Evolutionary conservation across 2,329 filamentous ascomycete genomes (phyloP).

Genomic region (Exophiala calicioides): DNA sequence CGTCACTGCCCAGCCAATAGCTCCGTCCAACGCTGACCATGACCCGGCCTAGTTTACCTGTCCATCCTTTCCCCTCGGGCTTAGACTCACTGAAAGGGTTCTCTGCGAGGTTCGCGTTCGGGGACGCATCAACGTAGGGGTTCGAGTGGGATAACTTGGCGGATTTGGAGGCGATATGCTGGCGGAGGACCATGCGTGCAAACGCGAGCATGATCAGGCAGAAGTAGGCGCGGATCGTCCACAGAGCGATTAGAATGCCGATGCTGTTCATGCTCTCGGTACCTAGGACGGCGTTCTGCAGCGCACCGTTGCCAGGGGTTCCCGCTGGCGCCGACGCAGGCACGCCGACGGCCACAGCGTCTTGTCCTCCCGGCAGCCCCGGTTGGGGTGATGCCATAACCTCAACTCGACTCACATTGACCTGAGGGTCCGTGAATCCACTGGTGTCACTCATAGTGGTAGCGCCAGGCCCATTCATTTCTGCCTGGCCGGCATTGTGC

Average conservation of each 20-base stretch:
- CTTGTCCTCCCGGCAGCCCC: conserved; percentile 52
- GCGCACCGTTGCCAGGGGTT: conserved; percentile 33
- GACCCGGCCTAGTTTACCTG: conserved; percentile 72
- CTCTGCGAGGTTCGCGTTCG: conserved; percentile 50
- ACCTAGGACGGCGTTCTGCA: conserved; percentile 63
- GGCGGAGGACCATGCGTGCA: conserved; percentile 73
- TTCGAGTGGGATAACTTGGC: conserved; percentile 38
- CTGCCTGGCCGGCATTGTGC: conserved; percentile 50
- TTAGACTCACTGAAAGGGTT: conserved; percentile 70
- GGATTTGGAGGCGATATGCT: conserved; percentile 58
- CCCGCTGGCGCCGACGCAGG: conserved; percentile 37
- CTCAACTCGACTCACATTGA: conserved; percentile 61
- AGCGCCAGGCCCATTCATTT: conserved; percentile 50
- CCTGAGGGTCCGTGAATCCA: conserved; percentile 65
- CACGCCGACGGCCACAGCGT: conserved; percentile 45
- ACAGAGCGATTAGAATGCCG: conserved; percentile 71
- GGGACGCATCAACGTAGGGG: conserved; percentile 49
- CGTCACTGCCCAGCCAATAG: conserved; percentile 77
- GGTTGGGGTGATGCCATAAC: conserved; percentile 52
- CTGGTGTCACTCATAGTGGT: conserved; percentile 62
- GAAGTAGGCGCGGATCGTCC: conserved; percentile 78
- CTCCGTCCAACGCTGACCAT: conserved; percentile 73
- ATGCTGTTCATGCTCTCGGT: conserved; percentile 75
- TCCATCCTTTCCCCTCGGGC: conserved; percentile 76
- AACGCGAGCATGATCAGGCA: conserved; percentile 80